Percentiles rank a stretch among this genome's conserved stretches.
phyloP scores from a whole-genome alignment of 139 green algal species.

The Coelastrella sp. region DNA sequence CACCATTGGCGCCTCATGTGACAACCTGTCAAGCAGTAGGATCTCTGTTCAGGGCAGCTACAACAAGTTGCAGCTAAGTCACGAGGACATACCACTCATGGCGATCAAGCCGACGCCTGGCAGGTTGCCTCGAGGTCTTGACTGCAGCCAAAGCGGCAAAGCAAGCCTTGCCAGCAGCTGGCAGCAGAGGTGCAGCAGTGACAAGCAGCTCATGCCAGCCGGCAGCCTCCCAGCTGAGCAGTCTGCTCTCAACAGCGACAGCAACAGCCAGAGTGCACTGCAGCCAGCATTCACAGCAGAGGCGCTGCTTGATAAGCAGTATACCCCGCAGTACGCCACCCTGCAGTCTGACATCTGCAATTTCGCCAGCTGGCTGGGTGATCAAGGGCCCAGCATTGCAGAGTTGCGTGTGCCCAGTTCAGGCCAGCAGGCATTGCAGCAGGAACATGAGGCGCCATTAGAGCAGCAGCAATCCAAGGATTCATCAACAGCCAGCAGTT shows the following conservation, averaged over 20 bases:
- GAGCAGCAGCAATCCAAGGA: conserved; percentile 4
- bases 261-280: not conserved
- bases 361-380: conserved; percentile 38
- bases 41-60: not conserved
- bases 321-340: conserved; percentile 4
- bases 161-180: not conserved
- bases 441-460: conserved; percentile 1
- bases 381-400: not conserved
- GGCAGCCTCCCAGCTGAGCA: not conserved
- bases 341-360: conserved; percentile 41
- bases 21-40: not conserved
- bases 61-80: conserved; percentile 33
- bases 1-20: not conserved
- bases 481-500: not conserved
- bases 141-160: conserved; percentile 4
- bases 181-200: not conserved
- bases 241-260: not conserved
- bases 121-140: not conserved
- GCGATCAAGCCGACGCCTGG: conserved; percentile 27
- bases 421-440: not conserved
- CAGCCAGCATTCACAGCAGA: not conserved
- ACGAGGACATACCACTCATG: conserved; percentile 34
- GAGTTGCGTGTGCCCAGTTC: not conserved
- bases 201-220: conserved; percentile 1
- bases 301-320: not conserved